Percentiles rank a stretch among this genome's conserved stretches.
These are phyloP conservation scores for Fusarium tuaranense DNA, from an alignment of 2,329 filamentous ascomycete genomes.

Conservation along the genomic window DNA sequence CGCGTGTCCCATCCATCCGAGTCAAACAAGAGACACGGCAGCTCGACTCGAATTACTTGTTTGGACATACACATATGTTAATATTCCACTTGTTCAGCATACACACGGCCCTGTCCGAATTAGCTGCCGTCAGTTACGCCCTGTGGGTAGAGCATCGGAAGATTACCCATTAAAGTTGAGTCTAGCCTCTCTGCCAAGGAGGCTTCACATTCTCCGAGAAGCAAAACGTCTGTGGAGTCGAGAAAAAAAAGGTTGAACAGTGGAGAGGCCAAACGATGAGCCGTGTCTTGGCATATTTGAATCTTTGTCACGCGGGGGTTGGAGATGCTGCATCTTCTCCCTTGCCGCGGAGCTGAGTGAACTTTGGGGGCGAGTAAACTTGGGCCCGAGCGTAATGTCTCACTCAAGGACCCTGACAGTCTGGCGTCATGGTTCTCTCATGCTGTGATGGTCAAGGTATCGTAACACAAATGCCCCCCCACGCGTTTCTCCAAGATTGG, in stretches of 20 bases:
- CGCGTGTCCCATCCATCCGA: not conserved
- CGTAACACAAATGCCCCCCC: not conserved
- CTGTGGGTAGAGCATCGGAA: not conserved
- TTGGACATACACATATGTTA: not conserved
- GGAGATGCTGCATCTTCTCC: not conserved
- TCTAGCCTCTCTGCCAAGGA: not conserved
- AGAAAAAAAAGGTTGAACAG: not conserved
- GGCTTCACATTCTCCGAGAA: not conserved
- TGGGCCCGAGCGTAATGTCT: not conserved
- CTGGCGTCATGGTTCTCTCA: not conserved
- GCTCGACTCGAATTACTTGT: not conserved
- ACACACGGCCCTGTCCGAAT: not conserved
- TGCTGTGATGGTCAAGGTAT: not conserved
- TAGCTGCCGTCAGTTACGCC: not conserved
- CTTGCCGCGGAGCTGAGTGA: not conserved
- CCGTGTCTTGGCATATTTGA: not conserved
- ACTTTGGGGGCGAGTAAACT: not conserved
- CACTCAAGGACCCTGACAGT: not conserved
- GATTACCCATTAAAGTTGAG: not conserved
- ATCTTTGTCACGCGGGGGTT: not conserved
- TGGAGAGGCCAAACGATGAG: not conserved
- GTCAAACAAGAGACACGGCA: not conserved
- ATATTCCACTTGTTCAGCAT: not conserved
- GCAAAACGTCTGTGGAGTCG: not conserved
- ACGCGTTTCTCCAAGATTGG: not conserved